Evolutionary conservation across 352 stramenopile genomes (phyloP), one percentile per base, ranked within the genome.

Genomic region (Pythium volutum): DNA sequence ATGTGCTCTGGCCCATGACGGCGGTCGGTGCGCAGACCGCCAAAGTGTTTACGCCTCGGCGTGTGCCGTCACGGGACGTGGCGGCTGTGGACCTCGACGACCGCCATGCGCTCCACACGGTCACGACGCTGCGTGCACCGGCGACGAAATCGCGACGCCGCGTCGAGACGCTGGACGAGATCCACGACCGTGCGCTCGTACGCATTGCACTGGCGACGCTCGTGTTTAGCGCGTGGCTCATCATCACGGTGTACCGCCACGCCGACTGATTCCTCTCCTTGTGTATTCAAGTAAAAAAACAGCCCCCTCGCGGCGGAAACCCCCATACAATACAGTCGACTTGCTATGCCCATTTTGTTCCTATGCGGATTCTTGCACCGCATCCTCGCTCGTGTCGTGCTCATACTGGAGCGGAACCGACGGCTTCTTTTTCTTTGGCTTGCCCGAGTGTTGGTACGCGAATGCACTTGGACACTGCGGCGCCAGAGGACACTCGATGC

Each of bases 401-500:
- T 56, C 39, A 20, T 41, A 59, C 25, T 26, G 7, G 23, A 50
- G 23, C 16, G 23, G 23, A 16, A 25, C n/a, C 12, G 22, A 18
- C 23, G 34, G 11, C 36, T 47, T 42, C n/a, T 27, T 55, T 27
- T 43, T 43, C 20, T 41, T 49, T 22, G 14, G n/a, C 20, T 38
- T 25, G 22, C 41, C 43, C 20, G 59, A 59, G 26, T 58, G 59
- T 18, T 31, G 27, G 33, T 62, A 70, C 20, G 63, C 41, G 46
- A 69, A 67, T 8, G 78, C 78, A 49, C 79, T 89, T 12, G 81
- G 83, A 67, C 83, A 93, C 11, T 63, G 55, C 12, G 63, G 34
- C 46, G 72, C 70, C 29, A 93, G 53, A 5, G 79, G 76, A 62
- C 84, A 93, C 5, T 70, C 62, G 3, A 60, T 74, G 20, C 84